These are phyloP conservation scores for Kluyveromyces dobzhanskii DNA, from an alignment of 805 yeast species.

Conservation along the genomic window DNA sequence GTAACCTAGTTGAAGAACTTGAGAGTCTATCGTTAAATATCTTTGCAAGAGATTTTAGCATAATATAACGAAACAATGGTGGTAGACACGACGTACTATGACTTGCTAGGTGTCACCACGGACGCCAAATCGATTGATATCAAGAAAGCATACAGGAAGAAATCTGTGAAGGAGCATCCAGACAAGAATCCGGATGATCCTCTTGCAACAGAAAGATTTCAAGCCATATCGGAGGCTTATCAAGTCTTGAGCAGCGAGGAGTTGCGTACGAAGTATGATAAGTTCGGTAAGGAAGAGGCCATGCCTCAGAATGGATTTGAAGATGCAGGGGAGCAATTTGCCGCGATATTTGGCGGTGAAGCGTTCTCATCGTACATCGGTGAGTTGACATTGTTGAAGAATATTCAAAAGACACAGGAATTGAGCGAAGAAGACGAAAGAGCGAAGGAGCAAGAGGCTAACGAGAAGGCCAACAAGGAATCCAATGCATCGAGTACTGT, in stretches of 20 bases:
- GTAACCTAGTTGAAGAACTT: too few relatives aligned
- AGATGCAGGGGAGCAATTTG: constrained; percentile 65
- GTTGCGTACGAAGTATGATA: constrained; percentile 61
- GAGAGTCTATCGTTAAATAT: too few relatives aligned
- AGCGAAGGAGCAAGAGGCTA: constrained; percentile 29
- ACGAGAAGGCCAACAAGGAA: constrained; percentile 13
- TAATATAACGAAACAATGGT: constrained; percentile 40
- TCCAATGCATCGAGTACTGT: constrained; percentile 6
- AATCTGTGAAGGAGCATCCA: constrained; percentile 71
- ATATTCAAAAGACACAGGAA: constrained; percentile 56
- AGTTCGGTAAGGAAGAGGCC: constrained; percentile 65
- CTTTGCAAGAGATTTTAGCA: too few relatives aligned
- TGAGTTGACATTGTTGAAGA: constrained; percentile 70
- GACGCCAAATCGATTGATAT: constrained; percentile 59
- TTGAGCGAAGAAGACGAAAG: constrained; percentile 39
- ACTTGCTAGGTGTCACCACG: constrained; percentile 47
- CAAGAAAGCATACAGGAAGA: constrained; percentile 72
- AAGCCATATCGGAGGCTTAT: constrained; percentile 58
- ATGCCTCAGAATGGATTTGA: constrained; percentile 65
- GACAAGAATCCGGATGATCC: constrained; percentile 77
- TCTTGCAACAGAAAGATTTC: constrained; percentile 62
- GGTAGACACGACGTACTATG: constrained; percentile 67
- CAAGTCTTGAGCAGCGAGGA: constrained; percentile 64
- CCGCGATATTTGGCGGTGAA: constrained; percentile 79
- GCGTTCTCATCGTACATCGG: constrained; percentile 85